phyloP scores from a whole-genome alignment of 352 stramenopile genomes.

The Globisporangium alternatum region DNA sequence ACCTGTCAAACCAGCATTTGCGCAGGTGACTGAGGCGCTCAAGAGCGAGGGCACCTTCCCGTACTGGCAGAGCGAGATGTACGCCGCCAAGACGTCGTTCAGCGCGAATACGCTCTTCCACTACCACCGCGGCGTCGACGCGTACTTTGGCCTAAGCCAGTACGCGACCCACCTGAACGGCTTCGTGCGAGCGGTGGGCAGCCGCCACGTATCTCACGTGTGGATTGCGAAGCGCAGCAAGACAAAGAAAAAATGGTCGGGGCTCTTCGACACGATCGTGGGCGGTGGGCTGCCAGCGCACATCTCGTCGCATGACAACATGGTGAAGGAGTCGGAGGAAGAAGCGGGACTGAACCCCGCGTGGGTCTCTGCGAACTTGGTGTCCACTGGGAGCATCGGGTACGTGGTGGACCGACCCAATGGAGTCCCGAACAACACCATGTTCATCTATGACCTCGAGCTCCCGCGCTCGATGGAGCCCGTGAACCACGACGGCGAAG shows the following conservation, averaged over 20 bases:
- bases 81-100: conserved; percentile 48
- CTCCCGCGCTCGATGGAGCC: conserved; percentile 35
- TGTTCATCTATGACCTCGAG: conserved; percentile 70
- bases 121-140: conserved; percentile 61
- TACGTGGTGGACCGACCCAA: conserved; percentile 54
- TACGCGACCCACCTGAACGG: conserved; percentile 74
- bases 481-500: conserved; percentile 54
- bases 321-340: conserved; percentile 69
- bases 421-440: conserved; percentile 64
- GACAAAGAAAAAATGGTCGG: conserved; percentile 50
- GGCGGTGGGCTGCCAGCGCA: conserved; percentile 49
- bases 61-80: conserved; percentile 61
- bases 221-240: conserved; percentile 60
- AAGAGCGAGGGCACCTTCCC: conserved; percentile 44
- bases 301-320: conserved; percentile 59
- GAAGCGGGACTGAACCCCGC: conserved; percentile 44
- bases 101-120: conserved; percentile 47
- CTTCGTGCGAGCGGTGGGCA: conserved; percentile 35
- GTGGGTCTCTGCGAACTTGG: conserved; percentile 34
- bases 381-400: conserved; percentile 46
- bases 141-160: conserved; percentile 59
- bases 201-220: conserved; percentile 33
- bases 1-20: conserved; percentile 32
- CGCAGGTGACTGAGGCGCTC: conserved; percentile 36
- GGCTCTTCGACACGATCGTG: conserved; percentile 57